A percentile compares a stretch with the other conserved stretches of the same genome.
Conservation (phyloP, 495 filamentous ascomycete genomes). For the Tetracladium setigerum region DNA sequence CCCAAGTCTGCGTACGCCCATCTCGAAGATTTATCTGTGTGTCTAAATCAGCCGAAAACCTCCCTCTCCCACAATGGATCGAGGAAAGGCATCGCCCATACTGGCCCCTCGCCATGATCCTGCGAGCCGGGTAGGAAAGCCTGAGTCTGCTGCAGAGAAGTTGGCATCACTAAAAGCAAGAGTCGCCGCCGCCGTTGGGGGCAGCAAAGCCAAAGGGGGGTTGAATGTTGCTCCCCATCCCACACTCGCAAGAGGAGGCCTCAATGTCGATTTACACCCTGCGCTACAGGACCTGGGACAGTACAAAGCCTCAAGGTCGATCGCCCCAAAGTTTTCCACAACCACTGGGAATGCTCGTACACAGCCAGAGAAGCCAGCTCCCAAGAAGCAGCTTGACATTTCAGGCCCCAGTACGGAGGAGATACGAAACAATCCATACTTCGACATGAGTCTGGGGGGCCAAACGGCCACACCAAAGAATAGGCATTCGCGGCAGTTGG, state of each 20-base stretch:
- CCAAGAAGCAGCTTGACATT: constrained; percentile 58
- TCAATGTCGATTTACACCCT: constrained; percentile 87
- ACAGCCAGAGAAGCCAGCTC: constrained; percentile 39
- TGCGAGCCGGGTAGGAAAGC: constrained; percentile 40
- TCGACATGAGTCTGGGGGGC: constrained; percentile 62
- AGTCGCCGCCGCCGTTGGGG: constrained; percentile 56
- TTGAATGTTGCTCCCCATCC: constrained; percentile 26
- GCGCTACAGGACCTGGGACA: constrained; percentile 69
- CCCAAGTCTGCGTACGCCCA: too few relatives aligned
- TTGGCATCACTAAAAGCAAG: constrained; percentile 73
- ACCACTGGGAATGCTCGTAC: constrained; percentile 49
- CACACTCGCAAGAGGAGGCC: constrained; percentile 46
- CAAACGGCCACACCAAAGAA: constrained; percentile 54
- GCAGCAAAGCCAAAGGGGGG: constrained; percentile 19
- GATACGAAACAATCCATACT: constrained; percentile 75
- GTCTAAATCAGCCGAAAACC: not conserved
- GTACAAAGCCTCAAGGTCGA: constrained; percentile 50
- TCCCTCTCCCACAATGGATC: constrained; percentile 13
- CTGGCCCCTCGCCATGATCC: constrained; percentile 46
- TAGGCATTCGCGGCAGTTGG: constrained; percentile 62
- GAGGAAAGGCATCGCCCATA: constrained; percentile 29
- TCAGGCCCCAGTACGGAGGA: constrained; percentile 62
- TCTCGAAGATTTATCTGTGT: not conserved
- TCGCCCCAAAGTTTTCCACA: constrained; percentile 49
- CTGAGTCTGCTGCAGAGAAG: constrained; percentile 48